Percentiles rank a stretch among this genome's conserved stretches.
Conservation (phyloP, 75 land plant species). For the Gnetum montanum region DNA sequence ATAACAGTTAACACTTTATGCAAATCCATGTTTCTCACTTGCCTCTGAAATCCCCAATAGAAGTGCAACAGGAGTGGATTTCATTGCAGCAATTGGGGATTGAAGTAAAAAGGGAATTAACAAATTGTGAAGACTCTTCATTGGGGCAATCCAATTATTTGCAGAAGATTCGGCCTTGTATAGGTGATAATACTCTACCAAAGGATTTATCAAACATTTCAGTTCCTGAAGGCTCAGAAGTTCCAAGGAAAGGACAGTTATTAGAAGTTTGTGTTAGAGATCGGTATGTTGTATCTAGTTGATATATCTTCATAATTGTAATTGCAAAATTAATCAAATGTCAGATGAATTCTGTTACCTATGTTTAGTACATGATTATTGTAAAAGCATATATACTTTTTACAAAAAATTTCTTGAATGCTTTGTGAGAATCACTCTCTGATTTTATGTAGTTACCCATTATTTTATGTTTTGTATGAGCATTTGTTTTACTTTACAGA, state of each 20-base stretch:
- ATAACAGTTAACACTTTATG: no score
- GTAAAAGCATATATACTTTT: no score
- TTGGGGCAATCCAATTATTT: not conserved
- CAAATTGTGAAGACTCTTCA: not conserved
- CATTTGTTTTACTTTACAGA: no score
- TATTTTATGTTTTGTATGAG: no score
- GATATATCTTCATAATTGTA: not conserved
- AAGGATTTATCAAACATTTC: constrained; percentile 1
- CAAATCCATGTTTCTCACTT: not conserved
- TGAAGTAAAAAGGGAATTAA: not conserved
- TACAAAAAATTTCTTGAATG: no score
- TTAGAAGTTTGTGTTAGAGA: constrained; percentile 17
- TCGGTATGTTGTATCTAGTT: constrained; percentile 6
- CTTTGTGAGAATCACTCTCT: no score
- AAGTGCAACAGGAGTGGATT: constrained; percentile 10
- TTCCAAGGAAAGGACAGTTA: constrained; percentile 8
- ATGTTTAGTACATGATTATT: no score
- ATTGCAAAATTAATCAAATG: no score
- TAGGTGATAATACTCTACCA: constrained; percentile 9
- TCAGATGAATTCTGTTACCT: no score
- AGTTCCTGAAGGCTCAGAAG: constrained; percentile 1
- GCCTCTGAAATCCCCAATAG: no score
- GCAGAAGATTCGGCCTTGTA: constrained; percentile 13
- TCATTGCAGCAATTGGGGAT: not conserved
- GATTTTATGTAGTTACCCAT: no score